Evolutionary conservation across 2,329 filamentous ascomycete genomes (phyloP).

Genomic region (Sclerotinia trifoliorum): DNA sequence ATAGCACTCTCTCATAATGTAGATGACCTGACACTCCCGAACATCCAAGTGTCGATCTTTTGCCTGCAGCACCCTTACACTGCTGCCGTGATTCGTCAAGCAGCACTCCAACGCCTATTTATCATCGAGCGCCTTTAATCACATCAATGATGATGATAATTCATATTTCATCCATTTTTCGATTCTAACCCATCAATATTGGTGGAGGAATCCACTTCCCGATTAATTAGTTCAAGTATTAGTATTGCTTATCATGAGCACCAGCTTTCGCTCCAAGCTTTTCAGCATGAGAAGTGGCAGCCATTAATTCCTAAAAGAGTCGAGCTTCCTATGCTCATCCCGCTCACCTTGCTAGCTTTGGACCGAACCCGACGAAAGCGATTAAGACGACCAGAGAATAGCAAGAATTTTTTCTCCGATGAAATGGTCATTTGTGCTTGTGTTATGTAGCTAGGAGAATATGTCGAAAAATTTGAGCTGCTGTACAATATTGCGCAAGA

Average conservation of each 20-base stretch:
- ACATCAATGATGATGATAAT: background rate
- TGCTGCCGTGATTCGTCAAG: constrained; percentile 30
- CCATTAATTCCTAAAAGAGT: constrained; percentile 19
- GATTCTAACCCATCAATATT: constrained; percentile 25
- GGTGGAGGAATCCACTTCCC: constrained; percentile 20
- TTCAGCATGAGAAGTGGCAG: constrained; percentile 18
- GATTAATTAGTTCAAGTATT: constrained; percentile 4
- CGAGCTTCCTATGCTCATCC: constrained; percentile 5
- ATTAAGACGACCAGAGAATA: background rate
- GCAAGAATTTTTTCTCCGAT: constrained; percentile 1
- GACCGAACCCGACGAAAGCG: constrained; percentile 15
- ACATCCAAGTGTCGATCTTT: constrained; percentile 33
- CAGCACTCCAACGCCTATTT: constrained; percentile 22
- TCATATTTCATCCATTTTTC: background rate
- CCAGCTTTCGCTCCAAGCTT: constrained; percentile 8
- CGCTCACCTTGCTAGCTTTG: constrained; percentile 8
- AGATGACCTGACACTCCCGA: constrained; percentile 34
- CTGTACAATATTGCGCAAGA: constrained; percentile 23
- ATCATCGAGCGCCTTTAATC: constrained; percentile 3
- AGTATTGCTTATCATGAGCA: constrained; percentile 9
- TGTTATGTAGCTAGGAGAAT: constrained; percentile 21
- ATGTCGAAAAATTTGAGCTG: constrained; percentile 19
- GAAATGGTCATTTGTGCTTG: constrained; percentile 16
- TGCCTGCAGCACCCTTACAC: constrained; percentile 23
- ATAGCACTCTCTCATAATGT: constrained; percentile 17